These are phyloP conservation scores for Coffea eugenioides DNA, from an alignment of 257 asterid genomes.

Conservation along the genomic window DNA sequence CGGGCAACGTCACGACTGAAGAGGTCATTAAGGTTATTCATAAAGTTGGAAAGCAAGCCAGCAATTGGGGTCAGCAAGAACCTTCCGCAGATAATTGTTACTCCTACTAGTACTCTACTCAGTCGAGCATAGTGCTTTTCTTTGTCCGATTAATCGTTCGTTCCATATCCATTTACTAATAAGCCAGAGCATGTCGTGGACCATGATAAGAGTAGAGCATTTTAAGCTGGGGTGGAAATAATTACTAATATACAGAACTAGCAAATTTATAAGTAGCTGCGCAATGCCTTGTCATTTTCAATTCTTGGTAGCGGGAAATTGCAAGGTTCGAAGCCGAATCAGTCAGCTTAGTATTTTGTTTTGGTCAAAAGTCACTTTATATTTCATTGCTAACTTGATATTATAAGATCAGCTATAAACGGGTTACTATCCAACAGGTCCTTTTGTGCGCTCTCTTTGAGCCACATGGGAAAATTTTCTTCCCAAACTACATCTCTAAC, in stretches of 20 bases:
- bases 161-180: not conserved
- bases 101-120: too few relatives aligned
- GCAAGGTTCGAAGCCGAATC: not conserved
- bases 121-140: not conserved
- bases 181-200: not conserved
- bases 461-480: too few relatives aligned
- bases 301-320: not conserved
- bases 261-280: not conserved
- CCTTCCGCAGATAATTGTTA: slow-evolving; percentile 5
- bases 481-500: too few relatives aligned
- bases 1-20: slow-evolving; percentile 70
- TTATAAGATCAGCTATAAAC: too few relatives aligned
- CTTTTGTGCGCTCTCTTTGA: too few relatives aligned
- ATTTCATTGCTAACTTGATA: too few relatives aligned
- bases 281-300: not conserved
- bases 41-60: slow-evolving; percentile 80
- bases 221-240: too few relatives aligned
- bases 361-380: too few relatives aligned
- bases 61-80: slow-evolving; percentile 39
- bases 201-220: not conserved
- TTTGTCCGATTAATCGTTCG: not conserved
- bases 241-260: not conserved
- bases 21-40: slow-evolving; percentile 65
- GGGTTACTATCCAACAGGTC: too few relatives aligned
- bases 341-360: not conserved